phyloP scores from a whole-genome alignment of 2,329 filamentous ascomycete genomes.

The Claviceps maximensis region DNA sequence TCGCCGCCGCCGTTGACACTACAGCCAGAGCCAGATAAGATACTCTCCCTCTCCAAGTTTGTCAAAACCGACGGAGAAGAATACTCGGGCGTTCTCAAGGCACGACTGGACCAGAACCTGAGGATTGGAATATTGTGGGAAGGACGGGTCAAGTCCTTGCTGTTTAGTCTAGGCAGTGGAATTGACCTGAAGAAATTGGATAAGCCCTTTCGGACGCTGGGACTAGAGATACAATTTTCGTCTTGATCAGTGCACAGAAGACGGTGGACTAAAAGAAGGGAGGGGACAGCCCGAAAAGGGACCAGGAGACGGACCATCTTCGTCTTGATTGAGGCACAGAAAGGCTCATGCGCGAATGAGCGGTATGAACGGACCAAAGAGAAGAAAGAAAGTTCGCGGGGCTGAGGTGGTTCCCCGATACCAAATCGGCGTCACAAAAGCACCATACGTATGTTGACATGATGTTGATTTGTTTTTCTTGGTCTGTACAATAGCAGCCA shows the following conservation, averaged over 20 bases:
- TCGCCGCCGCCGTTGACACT: neutral
- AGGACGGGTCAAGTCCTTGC: conserved; percentile 76
- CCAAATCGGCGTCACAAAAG: too few species aligned
- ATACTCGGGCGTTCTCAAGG: conserved; percentile 79
- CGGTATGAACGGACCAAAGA: too few species aligned
- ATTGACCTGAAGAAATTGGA: conserved; percentile 67
- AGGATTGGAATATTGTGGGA: conserved; percentile 85
- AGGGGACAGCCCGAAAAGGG: too few species aligned
- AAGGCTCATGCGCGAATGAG: too few species aligned
- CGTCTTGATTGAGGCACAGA: conserved; percentile 40
- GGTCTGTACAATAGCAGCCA: too few species aligned
- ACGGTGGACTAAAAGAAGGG: neutral
- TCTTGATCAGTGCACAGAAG: conserved; percentile 36
- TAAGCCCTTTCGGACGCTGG: conserved; percentile 63
- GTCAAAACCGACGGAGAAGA: conserved; percentile 39
- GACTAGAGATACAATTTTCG: conserved; percentile 72
- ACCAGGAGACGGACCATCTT: conserved; percentile 46
- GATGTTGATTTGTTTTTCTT: too few species aligned
- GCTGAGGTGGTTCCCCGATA: too few species aligned
- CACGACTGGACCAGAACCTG: conserved; percentile 77
- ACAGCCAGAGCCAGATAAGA: neutral
- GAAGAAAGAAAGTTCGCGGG: too few species aligned
- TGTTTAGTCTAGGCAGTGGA: conserved; percentile 81
- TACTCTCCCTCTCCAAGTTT: conserved; percentile 6
- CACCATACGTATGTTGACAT: too few species aligned